Evolutionary conservation across 176 grass and related monocot genomes (phyloP), one percentile per base, ranked within the genome.

Genomic region (Ensete ventricosum): DNA sequence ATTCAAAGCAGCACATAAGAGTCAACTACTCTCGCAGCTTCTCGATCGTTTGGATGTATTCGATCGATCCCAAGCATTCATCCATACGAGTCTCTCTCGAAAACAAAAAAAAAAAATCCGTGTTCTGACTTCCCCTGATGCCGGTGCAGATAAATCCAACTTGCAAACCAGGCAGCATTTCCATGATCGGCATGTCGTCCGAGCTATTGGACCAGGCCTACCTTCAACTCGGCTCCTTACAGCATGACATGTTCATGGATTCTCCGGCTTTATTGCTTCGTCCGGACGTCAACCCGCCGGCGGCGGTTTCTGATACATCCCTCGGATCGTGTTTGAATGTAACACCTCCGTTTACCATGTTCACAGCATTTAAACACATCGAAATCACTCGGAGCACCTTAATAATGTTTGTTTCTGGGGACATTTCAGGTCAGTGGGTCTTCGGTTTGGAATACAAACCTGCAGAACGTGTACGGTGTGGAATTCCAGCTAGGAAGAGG

Each of bases 171-270:
- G 80, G 77, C 3, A 25, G 69, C 59, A 54, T 77, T 19, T 14
- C 82, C 1, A 69, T 66, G 48, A 82, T 77, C 71, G 72, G 81
- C 22, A 74, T 84, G 63, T 69, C 80, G 62, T 72, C 72, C 2
- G 83, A 72, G 55, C 85, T 78, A 71, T 57, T 87, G 62, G 87
- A 97, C 50, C 84, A 73, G 64, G 52, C 88, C 23, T 87, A 83
- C 62, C 75, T 91, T 67, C 94, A 89, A 81, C 84, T 89, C 82
- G 82, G 76, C 86, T 25, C 77, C n/a, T 70, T 97, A 54, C 87
- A 77, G 54, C 73, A 91, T 26, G 80, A 91, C 53, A 89, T 98
- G 90, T 55, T 85, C 79, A 29, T 89, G 60, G 85, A 53, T 75
- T 84, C 52, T 77, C 72, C 73, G 26, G 86, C 85, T 78, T 43